Evolutionary conservation across 805 yeast species (phyloP).

Genomic region (Wickerhamomyces tratensis): DNA sequence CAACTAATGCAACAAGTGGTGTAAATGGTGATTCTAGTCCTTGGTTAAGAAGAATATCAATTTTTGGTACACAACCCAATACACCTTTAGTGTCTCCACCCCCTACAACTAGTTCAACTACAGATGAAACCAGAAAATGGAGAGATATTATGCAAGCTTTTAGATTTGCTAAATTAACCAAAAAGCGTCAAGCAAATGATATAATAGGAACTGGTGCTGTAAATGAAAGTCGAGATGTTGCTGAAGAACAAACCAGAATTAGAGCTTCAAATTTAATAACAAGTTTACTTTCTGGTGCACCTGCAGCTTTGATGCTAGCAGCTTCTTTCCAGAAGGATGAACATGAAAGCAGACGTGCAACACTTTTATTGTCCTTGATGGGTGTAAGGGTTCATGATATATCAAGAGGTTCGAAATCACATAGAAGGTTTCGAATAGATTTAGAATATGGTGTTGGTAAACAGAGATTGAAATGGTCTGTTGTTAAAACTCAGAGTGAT

Average conservation of each 20-base stretch:
- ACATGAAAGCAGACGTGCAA: slow-evolving; percentile 68
- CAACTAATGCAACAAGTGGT: no score
- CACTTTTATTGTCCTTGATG: slow-evolving; percentile 65
- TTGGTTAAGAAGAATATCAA: not conserved
- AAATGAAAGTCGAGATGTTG: slow-evolving; percentile 3
- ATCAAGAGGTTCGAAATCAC: slow-evolving; percentile 22
- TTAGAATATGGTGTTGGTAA: slow-evolving; percentile 88
- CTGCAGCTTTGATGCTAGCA: slow-evolving; percentile 67
- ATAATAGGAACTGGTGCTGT: not conserved
- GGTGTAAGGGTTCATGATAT: slow-evolving; percentile 53
- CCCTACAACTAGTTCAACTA: not conserved
- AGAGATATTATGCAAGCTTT: slow-evolving; percentile 18
- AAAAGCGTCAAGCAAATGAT: not conserved
- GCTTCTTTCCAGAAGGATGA: slow-evolving; percentile 72
- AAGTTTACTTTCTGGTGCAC: slow-evolving; percentile 55
- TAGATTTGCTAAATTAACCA: slow-evolving; percentile 10
- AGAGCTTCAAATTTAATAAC: slow-evolving; percentile 35
- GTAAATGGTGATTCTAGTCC: not conserved
- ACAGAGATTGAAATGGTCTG: slow-evolving; percentile 69
- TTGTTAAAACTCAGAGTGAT: slow-evolving; percentile 64
- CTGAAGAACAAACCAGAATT: slow-evolving; percentile 17
- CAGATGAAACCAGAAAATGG: slow-evolving; percentile 11
- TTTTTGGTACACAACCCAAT: not conserved
- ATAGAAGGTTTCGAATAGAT: slow-evolving; percentile 49
- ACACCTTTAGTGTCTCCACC: not conserved